Evolutionary conservation across 805 yeast genomes (phyloP).

Genomic region (Saccharomycopsis sp.): DNA sequence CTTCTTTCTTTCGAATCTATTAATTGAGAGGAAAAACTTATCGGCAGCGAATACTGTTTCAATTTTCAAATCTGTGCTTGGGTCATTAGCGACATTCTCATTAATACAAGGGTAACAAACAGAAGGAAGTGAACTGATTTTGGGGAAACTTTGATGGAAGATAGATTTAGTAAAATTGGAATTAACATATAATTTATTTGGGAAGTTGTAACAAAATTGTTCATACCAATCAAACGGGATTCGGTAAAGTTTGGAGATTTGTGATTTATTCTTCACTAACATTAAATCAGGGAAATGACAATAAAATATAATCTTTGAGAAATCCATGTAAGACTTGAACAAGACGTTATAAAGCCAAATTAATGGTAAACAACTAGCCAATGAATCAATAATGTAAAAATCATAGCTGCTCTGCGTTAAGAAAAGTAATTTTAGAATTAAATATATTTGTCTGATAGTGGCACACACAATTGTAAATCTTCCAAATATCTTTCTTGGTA

Average conservation of each 20-base stretch:
- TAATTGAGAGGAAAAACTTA: slow-evolving; percentile 60
- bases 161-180: slow-evolving; percentile 73
- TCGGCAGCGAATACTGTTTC: slow-evolving; percentile 7
- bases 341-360: slow-evolving; percentile 33
- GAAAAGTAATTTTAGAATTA: slow-evolving; percentile 41
- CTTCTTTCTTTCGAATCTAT: slow-evolving; percentile 85
- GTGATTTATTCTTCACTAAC: slow-evolving; percentile 38
- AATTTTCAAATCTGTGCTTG: slow-evolving; percentile 2
- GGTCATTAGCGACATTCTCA: slow-evolving; percentile 21
- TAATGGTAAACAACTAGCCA: slow-evolving; percentile 75
- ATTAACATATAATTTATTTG: slow-evolving; percentile 83
- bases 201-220: slow-evolving; percentile 64
- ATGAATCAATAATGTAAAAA: slow-evolving; percentile 78
- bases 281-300: slow-evolving; percentile 95
- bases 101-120: slow-evolving; percentile 62
- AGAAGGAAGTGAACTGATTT: slow-evolving; percentile 23
- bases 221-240: slow-evolving; percentile 80
- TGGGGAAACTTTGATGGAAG: slow-evolving; percentile 56
- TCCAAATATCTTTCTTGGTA: slow-evolving; percentile 66
- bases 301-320: slow-evolving; percentile 65
- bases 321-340: slow-evolving; percentile 34
- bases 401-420: slow-evolving; percentile 52
- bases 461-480: slow-evolving; percentile 77
- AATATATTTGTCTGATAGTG: slow-evolving; percentile 69
- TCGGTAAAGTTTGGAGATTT: slow-evolving; percentile 59